Evolutionary conservation across 345 rosid genomes (phyloP), one percentile per base, ranked within the genome.

Genomic region (Pugionium dolabratum): DNA sequence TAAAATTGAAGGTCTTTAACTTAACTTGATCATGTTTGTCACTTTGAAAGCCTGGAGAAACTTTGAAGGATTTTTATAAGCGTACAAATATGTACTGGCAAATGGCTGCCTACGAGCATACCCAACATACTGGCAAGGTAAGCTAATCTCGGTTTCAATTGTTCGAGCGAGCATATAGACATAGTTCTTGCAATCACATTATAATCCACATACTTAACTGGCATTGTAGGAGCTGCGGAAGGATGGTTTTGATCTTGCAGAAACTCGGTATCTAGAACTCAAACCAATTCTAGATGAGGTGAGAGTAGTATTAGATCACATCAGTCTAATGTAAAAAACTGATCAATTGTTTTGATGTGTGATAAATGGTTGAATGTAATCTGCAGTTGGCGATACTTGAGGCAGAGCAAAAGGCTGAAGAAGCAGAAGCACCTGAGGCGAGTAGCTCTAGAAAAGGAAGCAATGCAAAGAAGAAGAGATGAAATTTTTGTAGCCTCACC

Each of bases 81-180:
- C 97, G 97, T 11, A 93, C 98, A 25, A 88, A 73, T 74, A 49
- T 88, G 86, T 93, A 93, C 78, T 90, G 98, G 98, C 98, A 90
- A 82, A 90, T 93, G 97, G 98, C 98, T 25, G 97, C 98, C 40
- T 89, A 93, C 53, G 98, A 93, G 71, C 98, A 93, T 64, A 90
- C 98, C 36, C 96, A 90, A 64, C 98, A 93, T 74, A 93, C 98
- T 6, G 98, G 98, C 68, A 93, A 90, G 98, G 98, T 92, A 33
- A 71, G 82, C 62, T 36, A 10, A 35, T 4, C 10, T 50, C 46
- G 11, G 29, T 59, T 42, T 39, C 44, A 11, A 25, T 40, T 8
- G 1, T 9, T 18, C 18, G 18, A 18, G 18, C 7, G 6, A 44
- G 39, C 39, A 28, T 55, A 11, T 18, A 18, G 18, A 18, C 18